These are phyloP conservation scores for Yamadazyma siamensis DNA, from an alignment of 1,139 yeast species.

Conservation along the genomic window DNA sequence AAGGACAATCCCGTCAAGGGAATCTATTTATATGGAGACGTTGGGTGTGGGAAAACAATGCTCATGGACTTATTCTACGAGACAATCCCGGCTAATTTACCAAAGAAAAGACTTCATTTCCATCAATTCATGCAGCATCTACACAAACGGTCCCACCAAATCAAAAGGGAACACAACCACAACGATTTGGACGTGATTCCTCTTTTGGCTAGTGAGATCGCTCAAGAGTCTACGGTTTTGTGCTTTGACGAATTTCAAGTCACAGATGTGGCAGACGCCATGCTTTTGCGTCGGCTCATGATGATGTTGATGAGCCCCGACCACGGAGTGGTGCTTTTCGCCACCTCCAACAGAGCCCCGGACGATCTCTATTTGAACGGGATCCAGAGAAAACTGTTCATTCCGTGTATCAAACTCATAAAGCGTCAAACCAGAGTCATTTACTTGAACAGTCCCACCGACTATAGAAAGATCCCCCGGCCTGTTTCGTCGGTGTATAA, in stretches of 20 bases:
- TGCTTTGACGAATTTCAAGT: slow-evolving; percentile 97
- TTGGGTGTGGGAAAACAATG: slow-evolving; percentile 98
- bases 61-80: slow-evolving; percentile 90
- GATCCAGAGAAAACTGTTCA: slow-evolving; percentile 82
- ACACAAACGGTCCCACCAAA: slow-evolving; percentile 81
- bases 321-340: slow-evolving; percentile 83
- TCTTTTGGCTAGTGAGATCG: slow-evolving; percentile 76
- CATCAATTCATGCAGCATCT: slow-evolving; percentile 96
- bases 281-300: slow-evolving; percentile 78
- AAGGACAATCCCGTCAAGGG: slow-evolving; percentile 55
- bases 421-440: slow-evolving; percentile 74
- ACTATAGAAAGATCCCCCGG: slow-evolving; percentile 83
- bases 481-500: slow-evolving; percentile 82
- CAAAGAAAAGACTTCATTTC: slow-evolving; percentile 82
- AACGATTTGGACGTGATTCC: slow-evolving; percentile 82
- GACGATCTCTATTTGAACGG: slow-evolving; percentile 92
- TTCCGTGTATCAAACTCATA: slow-evolving; percentile 85
- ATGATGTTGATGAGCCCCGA: slow-evolving; percentile 59
- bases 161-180: slow-evolving; percentile 54
- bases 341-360: slow-evolving; percentile 94
- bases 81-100: slow-evolving; percentile 72
- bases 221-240: slow-evolving; percentile 68
- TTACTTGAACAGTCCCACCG: slow-evolving; percentile 85
- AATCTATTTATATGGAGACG: slow-evolving; percentile 91
- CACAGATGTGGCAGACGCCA: slow-evolving; percentile 97